Evolutionary conservation across 2,329 filamentous ascomycete species (phyloP).

Genomic region (Arthrinium puccinioides): DNA sequence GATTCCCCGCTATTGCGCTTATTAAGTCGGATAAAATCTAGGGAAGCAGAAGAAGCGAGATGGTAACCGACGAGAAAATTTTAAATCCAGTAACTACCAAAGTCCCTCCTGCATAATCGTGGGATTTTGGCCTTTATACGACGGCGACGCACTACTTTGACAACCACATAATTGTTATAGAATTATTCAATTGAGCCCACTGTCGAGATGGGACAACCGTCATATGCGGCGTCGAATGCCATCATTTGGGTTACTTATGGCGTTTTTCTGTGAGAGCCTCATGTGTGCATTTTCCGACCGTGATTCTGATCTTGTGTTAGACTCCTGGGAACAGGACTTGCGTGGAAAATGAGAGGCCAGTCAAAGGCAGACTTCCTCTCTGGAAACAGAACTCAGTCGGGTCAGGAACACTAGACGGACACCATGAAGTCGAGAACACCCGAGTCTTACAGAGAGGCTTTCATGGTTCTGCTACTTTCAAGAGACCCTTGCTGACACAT

Average conservation of each 20-base stretch:
- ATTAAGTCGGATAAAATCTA: too few relatives aligned
- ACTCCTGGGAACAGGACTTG: slow-evolving; percentile 52
- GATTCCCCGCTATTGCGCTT: slow-evolving; percentile 2
- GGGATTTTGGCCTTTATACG: too few relatives aligned
- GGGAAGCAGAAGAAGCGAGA: too few relatives aligned
- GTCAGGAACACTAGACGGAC: slow-evolving; percentile 42
- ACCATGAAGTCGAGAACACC: not conserved
- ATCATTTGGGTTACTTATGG: slow-evolving; percentile 76
- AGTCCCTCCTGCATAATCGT: too few relatives aligned
- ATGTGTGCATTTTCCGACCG: too few relatives aligned
- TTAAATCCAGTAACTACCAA: too few relatives aligned
- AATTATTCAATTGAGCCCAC: too few relatives aligned
- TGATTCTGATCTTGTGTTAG: too few relatives aligned
- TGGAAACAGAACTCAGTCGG: slow-evolving; percentile 76
- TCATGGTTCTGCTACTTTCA: slow-evolving; percentile 6
- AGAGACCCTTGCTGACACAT: slow-evolving; percentile 3
- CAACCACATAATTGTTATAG: too few relatives aligned
- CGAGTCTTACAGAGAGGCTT: slow-evolving; percentile 5
- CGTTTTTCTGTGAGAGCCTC: slow-evolving; percentile 63
- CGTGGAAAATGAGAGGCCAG: slow-evolving; percentile 54
- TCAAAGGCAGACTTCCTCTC: slow-evolving; percentile 65
- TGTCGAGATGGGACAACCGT: slow-evolving; percentile 62
- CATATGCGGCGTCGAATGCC: slow-evolving; percentile 71
- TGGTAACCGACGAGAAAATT: too few relatives aligned
- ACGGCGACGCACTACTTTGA: too few relatives aligned